phyloP scores from a whole-genome alignment of 148 eudicot species.

The Heliamphora exappendiculata region DNA sequence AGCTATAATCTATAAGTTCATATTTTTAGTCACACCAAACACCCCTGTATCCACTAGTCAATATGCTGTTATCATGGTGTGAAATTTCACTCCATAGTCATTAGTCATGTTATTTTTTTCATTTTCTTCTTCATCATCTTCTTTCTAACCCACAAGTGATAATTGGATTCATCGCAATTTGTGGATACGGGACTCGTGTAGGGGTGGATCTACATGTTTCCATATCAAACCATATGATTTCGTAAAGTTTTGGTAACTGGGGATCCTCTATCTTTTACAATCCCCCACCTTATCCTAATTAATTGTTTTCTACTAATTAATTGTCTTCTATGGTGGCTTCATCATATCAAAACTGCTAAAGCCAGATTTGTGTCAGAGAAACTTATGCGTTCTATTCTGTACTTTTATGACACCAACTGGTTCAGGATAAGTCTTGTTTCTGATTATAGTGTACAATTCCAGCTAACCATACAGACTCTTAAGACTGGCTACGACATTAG shows the following conservation, averaged over 20 bases:
- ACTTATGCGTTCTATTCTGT: background rate
- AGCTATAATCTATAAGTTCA: too few species aligned
- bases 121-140: too few species aligned
- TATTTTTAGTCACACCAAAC: too few species aligned
- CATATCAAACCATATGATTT: background rate
- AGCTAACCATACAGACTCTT: background rate
- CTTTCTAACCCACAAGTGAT: background rate
- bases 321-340: background rate
- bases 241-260: too few species aligned
- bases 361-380: background rate
- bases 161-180: background rate
- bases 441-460: background rate
- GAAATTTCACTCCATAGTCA: conserved; percentile 4
- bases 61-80: background rate
- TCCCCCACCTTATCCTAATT: too few species aligned
- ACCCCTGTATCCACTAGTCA: too few species aligned
- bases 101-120: background rate
- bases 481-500: too few species aligned
- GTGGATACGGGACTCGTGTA: background rate
- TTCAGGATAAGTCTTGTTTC: background rate
- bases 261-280: too few species aligned
- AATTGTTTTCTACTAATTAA: background rate
- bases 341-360: background rate
- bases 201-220: conserved; percentile 2
- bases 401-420: too few species aligned